phyloP scores from a whole-genome alignment of 208 protist genomes.

The Trypanosoma brucei region DNA sequence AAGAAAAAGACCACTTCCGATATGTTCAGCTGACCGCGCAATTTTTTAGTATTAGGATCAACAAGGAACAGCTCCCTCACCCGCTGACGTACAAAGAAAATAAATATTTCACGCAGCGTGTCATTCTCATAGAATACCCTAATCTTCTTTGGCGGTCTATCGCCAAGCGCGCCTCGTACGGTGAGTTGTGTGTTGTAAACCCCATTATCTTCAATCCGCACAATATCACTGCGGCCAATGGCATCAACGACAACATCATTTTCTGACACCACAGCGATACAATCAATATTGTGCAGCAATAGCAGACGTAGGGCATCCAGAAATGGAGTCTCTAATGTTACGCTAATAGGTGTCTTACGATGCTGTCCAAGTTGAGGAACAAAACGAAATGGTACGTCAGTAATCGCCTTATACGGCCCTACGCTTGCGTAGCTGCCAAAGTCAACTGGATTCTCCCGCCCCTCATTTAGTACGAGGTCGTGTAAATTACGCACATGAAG shows the following conservation, averaged over 20 bases:
- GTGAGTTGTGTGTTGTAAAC: constrained; percentile 82
- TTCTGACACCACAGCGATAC: constrained; percentile 60
- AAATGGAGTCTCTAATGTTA: constrained; percentile 69
- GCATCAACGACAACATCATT: constrained; percentile 68
- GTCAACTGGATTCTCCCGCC: constrained; percentile 14
- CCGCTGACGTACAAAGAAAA: constrained; percentile 76
- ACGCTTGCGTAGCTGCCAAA: constrained; percentile 38
- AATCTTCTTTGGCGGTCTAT: constrained; percentile 41
- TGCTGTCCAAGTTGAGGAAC: constrained; percentile 46
- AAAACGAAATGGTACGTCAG: constrained; percentile 65
- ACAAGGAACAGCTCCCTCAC: constrained; percentile 86
- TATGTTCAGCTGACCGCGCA: constrained; percentile 75
- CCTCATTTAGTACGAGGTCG: constrained; percentile 23
- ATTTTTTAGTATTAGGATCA: constrained; percentile 58
- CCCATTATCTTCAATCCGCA: constrained; percentile 86
- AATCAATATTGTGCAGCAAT: constrained; percentile 63
- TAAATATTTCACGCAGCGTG: constrained; percentile 72
- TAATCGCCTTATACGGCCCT: constrained; percentile 65
- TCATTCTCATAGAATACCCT: constrained; percentile 79
- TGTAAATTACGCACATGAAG: constrained; percentile 50
- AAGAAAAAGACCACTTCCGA: constrained; percentile 74
- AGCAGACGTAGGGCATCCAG: constrained; percentile 67
- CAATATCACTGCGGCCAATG: constrained; percentile 74
- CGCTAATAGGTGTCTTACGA: constrained; percentile 42
- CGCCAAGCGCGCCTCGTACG: constrained; percentile 65